phyloP scores from a whole-genome alignment of 1,284 basidiomycete genomes.

The Apiotrichum sp. region DNA sequence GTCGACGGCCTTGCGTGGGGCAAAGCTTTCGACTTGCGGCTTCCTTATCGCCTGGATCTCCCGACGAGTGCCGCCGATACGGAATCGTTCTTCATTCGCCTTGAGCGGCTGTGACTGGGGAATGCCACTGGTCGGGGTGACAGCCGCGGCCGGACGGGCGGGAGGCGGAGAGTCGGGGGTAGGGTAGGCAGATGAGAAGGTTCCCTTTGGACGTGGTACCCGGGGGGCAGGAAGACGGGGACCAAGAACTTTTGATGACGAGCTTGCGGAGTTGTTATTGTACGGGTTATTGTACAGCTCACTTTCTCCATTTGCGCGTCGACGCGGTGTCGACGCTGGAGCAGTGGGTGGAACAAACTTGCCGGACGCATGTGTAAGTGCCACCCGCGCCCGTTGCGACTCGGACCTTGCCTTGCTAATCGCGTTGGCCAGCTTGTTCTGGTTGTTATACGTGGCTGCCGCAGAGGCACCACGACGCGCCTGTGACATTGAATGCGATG shows the following conservation, averaged over 20 bases:
- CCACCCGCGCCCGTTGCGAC: slow-evolving; percentile 31
- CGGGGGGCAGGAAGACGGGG: slow-evolving; percentile 3
- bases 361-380: slow-evolving; percentile 38
- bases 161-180: slow-evolving; percentile 6
- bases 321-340: background rate
- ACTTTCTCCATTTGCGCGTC: background rate
- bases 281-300: slow-evolving; percentile 24
- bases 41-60: slow-evolving; percentile 3
- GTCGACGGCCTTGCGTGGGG: slow-evolving; percentile 5
- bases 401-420: slow-evolving; percentile 36
- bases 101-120: background rate
- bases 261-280: background rate
- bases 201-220: background rate
- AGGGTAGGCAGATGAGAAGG: slow-evolving; percentile 11
- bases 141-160: background rate
- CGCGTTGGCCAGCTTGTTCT: slow-evolving; percentile 8
- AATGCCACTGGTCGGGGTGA: no score
- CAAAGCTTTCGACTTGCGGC: slow-evolving; percentile 16
- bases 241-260: background rate
- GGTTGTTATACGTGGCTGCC: background rate
- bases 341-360: slow-evolving; percentile 27
- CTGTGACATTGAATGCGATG: background rate
- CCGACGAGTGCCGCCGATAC: background rate
- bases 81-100: slow-evolving; percentile 4
- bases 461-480: slow-evolving; percentile 2